Evolutionary conservation across 1,284 basidiomycete genomes (phyloP), one percentile per base, ranked within the genome.

Genomic region (Boletus nobilissimus): DNA sequence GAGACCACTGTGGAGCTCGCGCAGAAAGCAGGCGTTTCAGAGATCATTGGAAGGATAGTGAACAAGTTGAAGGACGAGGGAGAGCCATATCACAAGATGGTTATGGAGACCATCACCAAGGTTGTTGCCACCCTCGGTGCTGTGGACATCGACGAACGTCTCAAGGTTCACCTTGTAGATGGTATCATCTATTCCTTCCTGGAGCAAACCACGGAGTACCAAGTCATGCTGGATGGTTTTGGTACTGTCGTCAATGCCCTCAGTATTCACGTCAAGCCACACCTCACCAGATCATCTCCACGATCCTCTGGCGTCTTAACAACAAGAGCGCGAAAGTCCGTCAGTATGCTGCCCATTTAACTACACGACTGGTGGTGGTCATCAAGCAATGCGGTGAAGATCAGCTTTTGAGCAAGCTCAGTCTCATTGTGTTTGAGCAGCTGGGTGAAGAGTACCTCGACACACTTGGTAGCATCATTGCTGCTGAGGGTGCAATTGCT

Each of bases 311-410:
- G 98, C 97, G 97, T 67, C 90, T 99, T 76, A 99, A 99, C 88
- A 99, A 99, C 93, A 99, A 99, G 91, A 97, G 95, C 81, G 97
- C 98, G 34, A 99, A 99, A 88, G 98, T 99, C 74, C 96, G 98
- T 83, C 98, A 99, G 88, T 97, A 99, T 84, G 98, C 98, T 16
- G 98, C 98, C 22, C 98, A 99, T 88, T 88, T 99, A 73, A 99
- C 98, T 0, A 96, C 96, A 43, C 94, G 97, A 79, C 89, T 99
- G 57, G 98, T 98, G 2, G 94, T 99, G 48, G 97, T 99, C 79
- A 99, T 99, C 91, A 99, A 99, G 89, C 96, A 98, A 85, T 99
- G 97, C 82, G 97, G 97, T n/a, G 98, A 99, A 87, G 97, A 99
- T 84, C 95, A 96, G 80, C 90, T 99, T 38, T 88, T 99, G 75